phyloP scores from a whole-genome alignment of 202 grass and related monocot species.

The Brachypodium distachyon region DNA sequence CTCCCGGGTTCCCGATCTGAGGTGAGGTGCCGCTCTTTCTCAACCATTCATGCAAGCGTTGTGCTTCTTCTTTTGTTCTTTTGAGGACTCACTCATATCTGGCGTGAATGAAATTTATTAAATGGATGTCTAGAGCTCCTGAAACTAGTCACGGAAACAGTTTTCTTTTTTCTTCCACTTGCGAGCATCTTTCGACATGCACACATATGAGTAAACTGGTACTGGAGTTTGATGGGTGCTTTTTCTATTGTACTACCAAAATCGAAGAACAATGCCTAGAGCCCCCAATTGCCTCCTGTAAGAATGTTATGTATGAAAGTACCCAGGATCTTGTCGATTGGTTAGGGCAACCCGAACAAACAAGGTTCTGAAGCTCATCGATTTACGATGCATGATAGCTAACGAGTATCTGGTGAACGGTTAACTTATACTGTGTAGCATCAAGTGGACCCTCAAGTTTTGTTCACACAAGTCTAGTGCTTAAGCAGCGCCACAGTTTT shows the following conservation, averaged over 20 bases:
- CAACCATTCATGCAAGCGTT: too few relatives aligned
- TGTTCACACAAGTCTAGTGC: constrained; percentile 9
- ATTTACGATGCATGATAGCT: not conserved
- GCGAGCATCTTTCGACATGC: not conserved
- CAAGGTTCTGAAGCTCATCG: not conserved
- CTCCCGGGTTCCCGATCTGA: constrained; percentile 10
- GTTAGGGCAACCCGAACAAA: too few relatives aligned
- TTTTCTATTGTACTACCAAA: not conserved
- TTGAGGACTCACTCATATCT: too few relatives aligned
- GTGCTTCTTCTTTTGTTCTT: not conserved
- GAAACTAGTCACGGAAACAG: not conserved
- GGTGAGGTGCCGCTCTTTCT: too few relatives aligned
- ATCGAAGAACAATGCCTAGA: not conserved
- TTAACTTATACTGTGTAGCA: not conserved
- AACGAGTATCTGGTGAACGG: not conserved
- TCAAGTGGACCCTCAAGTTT: constrained; percentile 2
- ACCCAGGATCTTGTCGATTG: too few relatives aligned
- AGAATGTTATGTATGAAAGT: not conserved
- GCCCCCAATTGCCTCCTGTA: not conserved
- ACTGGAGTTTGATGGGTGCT: not conserved
- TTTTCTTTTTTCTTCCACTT: not conserved
- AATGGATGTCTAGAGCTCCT: not conserved
- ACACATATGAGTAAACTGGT: not conserved
- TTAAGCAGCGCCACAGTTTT: constrained; percentile 12
- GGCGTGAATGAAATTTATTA: not conserved